Percentiles rank a stretch among this genome's conserved stretches.
phyloP scores from a whole-genome alignment of 169 alveolate genomes.

The Prorocentrum cordatum region DNA sequence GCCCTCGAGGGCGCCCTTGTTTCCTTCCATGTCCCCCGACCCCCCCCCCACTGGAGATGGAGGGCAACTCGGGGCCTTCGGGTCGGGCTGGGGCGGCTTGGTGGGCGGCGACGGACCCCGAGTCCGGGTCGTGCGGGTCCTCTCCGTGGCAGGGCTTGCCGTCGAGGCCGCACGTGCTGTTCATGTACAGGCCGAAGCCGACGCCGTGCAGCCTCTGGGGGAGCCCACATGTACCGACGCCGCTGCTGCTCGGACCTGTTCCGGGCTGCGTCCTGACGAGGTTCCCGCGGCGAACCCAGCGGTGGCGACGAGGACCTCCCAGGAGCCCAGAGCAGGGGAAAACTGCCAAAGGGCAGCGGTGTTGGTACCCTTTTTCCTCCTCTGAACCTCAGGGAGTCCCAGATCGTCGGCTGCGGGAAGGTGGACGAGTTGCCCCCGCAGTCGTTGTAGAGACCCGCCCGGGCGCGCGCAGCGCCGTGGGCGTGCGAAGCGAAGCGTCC shows the following conservation, averaged over 20 bases:
- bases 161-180: slow-evolving; percentile 55
- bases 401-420: slow-evolving; percentile 46
- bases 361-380: background rate
- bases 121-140: slow-evolving; percentile 40
- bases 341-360: background rate
- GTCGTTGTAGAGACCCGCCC: slow-evolving; percentile 15
- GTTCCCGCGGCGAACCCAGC: too few species aligned
- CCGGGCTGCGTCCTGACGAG: background rate
- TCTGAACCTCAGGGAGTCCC: slow-evolving; percentile 14
- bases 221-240: background rate
- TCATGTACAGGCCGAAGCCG: slow-evolving; percentile 48
- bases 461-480: too few species aligned
- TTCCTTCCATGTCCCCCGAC: too few species aligned
- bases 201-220: background rate
- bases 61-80: too few species aligned
- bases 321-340: background rate
- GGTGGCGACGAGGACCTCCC: too few species aligned
- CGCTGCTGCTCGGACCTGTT: background rate
- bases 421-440: slow-evolving; percentile 25
- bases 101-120: too few species aligned
- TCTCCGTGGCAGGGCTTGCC: slow-evolving; percentile 66
- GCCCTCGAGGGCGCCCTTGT: too few species aligned
- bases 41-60: too few species aligned
- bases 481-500: too few species aligned
- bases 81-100: too few species aligned